These are phyloP conservation scores for Castanea sativa DNA, from an alignment of 306 rosid genomes.

Conservation along the genomic window DNA sequence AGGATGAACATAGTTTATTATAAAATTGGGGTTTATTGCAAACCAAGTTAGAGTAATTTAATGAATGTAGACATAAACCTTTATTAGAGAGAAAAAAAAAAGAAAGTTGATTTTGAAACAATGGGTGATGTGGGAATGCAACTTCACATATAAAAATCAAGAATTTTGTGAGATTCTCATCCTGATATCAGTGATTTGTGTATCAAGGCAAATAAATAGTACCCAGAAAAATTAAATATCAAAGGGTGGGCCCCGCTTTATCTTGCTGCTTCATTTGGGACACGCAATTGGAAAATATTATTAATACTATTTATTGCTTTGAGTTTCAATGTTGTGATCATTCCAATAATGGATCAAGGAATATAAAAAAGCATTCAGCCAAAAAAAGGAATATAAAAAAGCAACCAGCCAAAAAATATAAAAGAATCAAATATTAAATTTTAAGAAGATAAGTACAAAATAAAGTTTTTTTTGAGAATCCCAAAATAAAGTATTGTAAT, in stretches of 20 bases:
- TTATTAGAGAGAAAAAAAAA: not conserved
- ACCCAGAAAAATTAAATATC: not conserved
- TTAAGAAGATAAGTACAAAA: too few species aligned
- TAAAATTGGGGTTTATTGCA: too few species aligned
- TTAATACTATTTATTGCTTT: not conserved
- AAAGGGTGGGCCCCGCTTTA: conserved; percentile 1
- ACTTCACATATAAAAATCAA: not conserved
- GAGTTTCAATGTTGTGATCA: not conserved
- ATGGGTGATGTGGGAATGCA: not conserved
- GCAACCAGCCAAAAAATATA: too few species aligned
- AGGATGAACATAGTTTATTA: too few species aligned
- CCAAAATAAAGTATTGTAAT: too few species aligned
- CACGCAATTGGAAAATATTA: conserved; percentile 1
- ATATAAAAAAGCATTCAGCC: not conserved
- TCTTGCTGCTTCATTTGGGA: not conserved
- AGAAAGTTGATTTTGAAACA: not conserved
- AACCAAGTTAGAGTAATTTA: too few species aligned
- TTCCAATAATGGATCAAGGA: conserved; percentile 2
- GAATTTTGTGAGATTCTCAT: not conserved
- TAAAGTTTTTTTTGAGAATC: too few species aligned
- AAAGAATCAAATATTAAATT: too few species aligned
- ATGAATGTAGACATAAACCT: not conserved
- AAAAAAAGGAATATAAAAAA: too few species aligned
- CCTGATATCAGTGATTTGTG: not conserved
- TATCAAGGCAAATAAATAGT: not conserved